Evolutionary conservation across 1,284 basidiomycete genomes (phyloP), one percentile per base, ranked within the genome.

Genomic region (Ustilago cynodontis): DNA sequence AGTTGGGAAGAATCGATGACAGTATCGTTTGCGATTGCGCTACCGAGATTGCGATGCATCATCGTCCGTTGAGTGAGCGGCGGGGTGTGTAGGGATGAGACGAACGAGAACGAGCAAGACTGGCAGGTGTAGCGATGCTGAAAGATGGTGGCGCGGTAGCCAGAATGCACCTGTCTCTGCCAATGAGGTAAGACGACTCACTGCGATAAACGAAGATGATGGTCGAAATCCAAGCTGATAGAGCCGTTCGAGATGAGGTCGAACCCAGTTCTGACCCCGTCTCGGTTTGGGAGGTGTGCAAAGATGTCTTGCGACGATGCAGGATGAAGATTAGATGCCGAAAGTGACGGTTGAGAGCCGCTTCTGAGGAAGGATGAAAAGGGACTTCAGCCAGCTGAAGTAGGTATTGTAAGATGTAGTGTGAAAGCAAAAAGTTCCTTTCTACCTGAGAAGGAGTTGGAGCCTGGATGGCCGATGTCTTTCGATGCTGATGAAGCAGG

Each of bases 331-430:
- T 18, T 20, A 31, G 29, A 53, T 6, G 26, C 53, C n/a, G 22
- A 55, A 24, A 11, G 6, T 39, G 33, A 8, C 13, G 1, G 56
- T 31, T 24, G 29, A 18, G 33, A 37, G 14, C 14, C 26, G 29
- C 5, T 33, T 33, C 31, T 33, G 51, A 9, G 47, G 41, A 35
- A 43, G n/a, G n/a, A 50, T 53, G 33, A 22, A n/a, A 20, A 22
- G 35, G 28, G 4, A 29, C 61, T 70, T 59, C 60, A 64, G 56
- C 60, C 67, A 31, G 67, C 67, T 64, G 67, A 56, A 70, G 62
- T 29, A 22, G 49, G 41, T 6, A 20, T 9, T 31, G 55, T 13
- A 24, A 5, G 35, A 45, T n/a, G 43, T 39, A 8, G n/a, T 26
- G 16, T 50, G n/a, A 14, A 45, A 33, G n/a, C 16, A 22, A 39